These are phyloP conservation scores for Nyctanthes arbortristis DNA, from an alignment of 257 asterid species.

Conservation along the genomic window DNA sequence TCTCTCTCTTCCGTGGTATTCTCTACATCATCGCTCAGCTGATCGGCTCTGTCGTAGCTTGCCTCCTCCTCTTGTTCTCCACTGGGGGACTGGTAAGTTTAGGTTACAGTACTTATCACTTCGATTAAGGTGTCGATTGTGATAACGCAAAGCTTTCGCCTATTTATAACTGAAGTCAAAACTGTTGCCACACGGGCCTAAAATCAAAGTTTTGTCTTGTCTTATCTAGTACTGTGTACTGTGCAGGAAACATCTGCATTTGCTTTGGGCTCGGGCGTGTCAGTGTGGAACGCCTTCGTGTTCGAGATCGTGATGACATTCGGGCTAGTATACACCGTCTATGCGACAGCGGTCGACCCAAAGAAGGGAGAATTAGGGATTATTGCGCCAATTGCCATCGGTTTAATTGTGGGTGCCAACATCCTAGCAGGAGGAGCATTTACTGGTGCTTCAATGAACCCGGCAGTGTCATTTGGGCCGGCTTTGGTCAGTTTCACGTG, in stretches of 20 bases:
- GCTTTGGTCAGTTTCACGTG: constrained; percentile 62
- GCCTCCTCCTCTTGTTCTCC: constrained; percentile 51
- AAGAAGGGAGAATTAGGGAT: constrained; percentile 65
- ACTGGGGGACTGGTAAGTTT: constrained; percentile 58
- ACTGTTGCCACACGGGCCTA: no score
- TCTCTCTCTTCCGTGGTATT: constrained; percentile 57
- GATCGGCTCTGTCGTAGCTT: constrained; percentile 58
- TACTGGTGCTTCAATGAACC: constrained; percentile 87
- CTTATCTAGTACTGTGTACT: no score
- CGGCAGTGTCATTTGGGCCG: constrained; percentile 79
- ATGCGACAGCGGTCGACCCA: constrained; percentile 77
- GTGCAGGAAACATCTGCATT: constrained; percentile 37
- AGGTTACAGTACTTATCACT: no score
- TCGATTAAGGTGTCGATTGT: no score
- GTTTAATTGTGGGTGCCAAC: constrained; percentile 74
- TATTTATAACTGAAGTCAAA: no score
- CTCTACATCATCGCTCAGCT: constrained; percentile 63
- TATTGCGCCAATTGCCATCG: constrained; percentile 70
- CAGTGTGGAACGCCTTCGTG: constrained; percentile 56
- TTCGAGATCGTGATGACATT: constrained; percentile 80
- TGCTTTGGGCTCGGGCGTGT: constrained; percentile 34
- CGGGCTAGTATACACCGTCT: constrained; percentile 77
- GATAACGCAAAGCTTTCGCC: no score
- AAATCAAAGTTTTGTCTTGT: no score
- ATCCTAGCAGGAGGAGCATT: constrained; percentile 72